These are phyloP conservation scores for Polytrichum commune DNA, from an alignment of 225 moss, liverwort and hornwort species.

Conservation along the genomic window DNA sequence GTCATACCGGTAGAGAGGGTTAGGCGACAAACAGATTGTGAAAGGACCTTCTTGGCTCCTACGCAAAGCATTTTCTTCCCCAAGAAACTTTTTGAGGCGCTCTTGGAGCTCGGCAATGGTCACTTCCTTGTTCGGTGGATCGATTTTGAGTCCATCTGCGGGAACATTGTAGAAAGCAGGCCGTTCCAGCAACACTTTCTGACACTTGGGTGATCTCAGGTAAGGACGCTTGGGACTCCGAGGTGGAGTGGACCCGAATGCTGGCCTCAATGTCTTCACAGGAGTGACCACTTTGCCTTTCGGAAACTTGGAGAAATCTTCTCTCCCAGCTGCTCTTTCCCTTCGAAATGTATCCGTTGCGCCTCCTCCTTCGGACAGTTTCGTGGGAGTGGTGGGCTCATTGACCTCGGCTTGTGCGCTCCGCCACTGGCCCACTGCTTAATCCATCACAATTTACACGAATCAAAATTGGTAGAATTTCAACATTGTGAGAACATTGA, in stretches of 20 bases:
- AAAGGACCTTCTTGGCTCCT: conserved; percentile 16
- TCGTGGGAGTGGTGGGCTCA: conserved; percentile 39
- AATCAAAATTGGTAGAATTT: background rate
- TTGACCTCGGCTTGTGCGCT: conserved; percentile 24
- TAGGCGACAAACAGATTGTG: conserved; percentile 25
- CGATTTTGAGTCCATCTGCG: background rate
- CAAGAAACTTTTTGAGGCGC: conserved; percentile 58
- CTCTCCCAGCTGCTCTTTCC: background rate
- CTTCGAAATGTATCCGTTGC: conserved; percentile 12
- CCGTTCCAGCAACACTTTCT: conserved; percentile 38
- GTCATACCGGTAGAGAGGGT: conserved; percentile 34
- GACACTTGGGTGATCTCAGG: conserved; percentile 32
- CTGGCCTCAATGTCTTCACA: conserved; percentile 20
- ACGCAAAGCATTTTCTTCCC: conserved; percentile 20
- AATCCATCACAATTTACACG: background rate
- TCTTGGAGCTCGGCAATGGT: conserved; percentile 68
- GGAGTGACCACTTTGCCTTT: conserved; percentile 25
- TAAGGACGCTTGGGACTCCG: conserved; percentile 33
- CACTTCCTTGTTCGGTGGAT: conserved; percentile 28
- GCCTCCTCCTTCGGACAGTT: conserved; percentile 12
- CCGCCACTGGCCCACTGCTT: conserved; percentile 23
- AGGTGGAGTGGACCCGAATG: conserved; percentile 25
- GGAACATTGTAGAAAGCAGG: conserved; percentile 34
- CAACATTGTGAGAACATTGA: no score
- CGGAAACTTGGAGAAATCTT: conserved; percentile 26